Conservation (phyloP, 768 basidiomycete species). For the Leccinum aurantiacum region DNA sequence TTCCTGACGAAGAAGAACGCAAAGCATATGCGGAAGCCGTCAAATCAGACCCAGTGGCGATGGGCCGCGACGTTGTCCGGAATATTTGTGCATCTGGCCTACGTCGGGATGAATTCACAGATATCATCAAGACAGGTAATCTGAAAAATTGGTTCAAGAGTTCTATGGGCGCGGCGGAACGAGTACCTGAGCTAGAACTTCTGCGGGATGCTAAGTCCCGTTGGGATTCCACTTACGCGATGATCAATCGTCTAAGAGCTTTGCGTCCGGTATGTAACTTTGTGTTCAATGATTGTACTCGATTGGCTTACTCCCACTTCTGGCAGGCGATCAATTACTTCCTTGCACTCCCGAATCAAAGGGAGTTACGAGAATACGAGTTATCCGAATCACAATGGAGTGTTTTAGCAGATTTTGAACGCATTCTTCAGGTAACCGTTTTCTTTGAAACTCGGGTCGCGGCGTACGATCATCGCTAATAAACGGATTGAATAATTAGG, state of each 20-base stretch:
- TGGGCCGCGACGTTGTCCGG: not conserved
- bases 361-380: not conserved
- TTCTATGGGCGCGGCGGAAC: not conserved
- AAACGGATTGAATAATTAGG: too few relatives aligned
- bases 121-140: not conserved
- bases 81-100: not conserved
- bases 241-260: not conserved
- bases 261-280: not conserved
- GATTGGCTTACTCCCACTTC: not conserved
- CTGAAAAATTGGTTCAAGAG: not conserved
- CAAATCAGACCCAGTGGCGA: not conserved
- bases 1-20: too few relatives aligned
- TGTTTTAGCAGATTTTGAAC: not conserved
- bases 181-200: not conserved
- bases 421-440: not conserved
- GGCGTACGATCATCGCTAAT: too few relatives aligned
- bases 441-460: too few relatives aligned
- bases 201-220: not conserved
- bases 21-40: too few relatives aligned
- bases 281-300: rapidly evolving
- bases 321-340: not conserved
- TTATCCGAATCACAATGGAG: not conserved
- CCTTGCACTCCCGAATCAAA: not conserved
- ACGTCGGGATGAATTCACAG: not conserved
- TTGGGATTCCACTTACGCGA: too few relatives aligned